A percentile compares a stretch with the other conserved stretches of the same genome.
These are phyloP conservation scores for Geosmithia morbida DNA, from an alignment of 2,329 filamentous ascomycete species.

Conservation along the genomic window DNA sequence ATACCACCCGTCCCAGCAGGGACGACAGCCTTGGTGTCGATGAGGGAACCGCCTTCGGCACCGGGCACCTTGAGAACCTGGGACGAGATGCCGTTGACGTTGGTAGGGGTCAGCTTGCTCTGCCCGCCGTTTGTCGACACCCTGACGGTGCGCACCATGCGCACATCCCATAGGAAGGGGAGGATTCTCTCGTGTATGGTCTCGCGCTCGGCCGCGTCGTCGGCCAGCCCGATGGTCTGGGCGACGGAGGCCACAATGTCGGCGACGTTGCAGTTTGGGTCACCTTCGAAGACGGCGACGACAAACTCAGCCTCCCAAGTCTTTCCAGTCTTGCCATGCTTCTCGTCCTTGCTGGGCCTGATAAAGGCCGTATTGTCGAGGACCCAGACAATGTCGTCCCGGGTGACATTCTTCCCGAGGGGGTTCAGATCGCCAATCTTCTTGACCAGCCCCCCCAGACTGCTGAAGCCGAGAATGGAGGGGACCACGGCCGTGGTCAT, in stretches of 20 bases:
- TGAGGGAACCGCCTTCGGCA: slow-evolving; percentile 26
- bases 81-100: slow-evolving; percentile 56
- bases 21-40: slow-evolving; percentile 33
- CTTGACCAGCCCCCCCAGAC: slow-evolving; percentile 25
- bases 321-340: slow-evolving; percentile 60
- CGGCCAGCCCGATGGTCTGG: slow-evolving; percentile 50
- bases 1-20: slow-evolving; percentile 37
- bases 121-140: slow-evolving; percentile 37
- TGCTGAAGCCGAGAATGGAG: slow-evolving; percentile 8
- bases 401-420: slow-evolving; percentile 42
- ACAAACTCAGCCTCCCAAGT: slow-evolving; percentile 75
- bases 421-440: slow-evolving; percentile 41
- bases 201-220: slow-evolving; percentile 39
- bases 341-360: slow-evolving; percentile 34
- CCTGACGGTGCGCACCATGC: slow-evolving; percentile 54
- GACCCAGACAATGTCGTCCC: slow-evolving; percentile 68
- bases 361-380: slow-evolving; percentile 82
- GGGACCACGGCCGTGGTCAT: slow-evolving; percentile 8
- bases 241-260: slow-evolving; percentile 58
- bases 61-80: slow-evolving; percentile 41
- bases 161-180: slow-evolving; percentile 66
- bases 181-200: slow-evolving; percentile 54
- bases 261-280: slow-evolving; percentile 52
- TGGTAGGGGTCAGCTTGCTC: slow-evolving; percentile 52
- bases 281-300: slow-evolving; percentile 63